phyloP scores from a whole-genome alignment of 306 rosid genomes.

The Cucurbita ficifolia region DNA sequence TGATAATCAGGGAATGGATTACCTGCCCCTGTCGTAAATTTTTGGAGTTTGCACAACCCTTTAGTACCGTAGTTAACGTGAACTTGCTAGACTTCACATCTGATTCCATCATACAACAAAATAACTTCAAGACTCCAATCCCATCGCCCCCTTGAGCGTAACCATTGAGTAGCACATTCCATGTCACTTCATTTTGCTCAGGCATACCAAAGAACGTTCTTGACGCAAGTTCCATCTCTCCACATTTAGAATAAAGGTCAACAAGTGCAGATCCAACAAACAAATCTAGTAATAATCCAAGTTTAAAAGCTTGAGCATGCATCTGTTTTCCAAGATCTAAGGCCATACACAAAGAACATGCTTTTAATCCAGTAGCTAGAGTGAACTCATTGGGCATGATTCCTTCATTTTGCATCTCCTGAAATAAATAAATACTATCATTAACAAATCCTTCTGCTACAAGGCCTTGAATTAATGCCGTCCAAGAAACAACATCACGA shows the following conservation, averaged over 20 bases:
- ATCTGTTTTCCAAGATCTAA: constrained; percentile 24
- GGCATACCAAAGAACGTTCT: constrained; percentile 21
- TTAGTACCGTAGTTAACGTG: constrained; percentile 21
- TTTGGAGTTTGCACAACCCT: constrained; percentile 18
- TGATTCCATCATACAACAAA: constrained; percentile 15
- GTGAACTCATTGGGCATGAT: constrained; percentile 24
- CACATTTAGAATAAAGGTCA: constrained; percentile 26
- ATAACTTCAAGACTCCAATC: constrained; percentile 12
- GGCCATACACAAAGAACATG: constrained; percentile 16
- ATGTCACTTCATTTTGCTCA: constrained; percentile 24
- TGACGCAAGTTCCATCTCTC: constrained; percentile 21
- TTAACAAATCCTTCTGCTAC: constrained; percentile 13
- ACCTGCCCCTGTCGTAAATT: constrained; percentile 18
- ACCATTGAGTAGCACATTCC: constrained; percentile 31
- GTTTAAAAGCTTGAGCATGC: constrained; percentile 27
- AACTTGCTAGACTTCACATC: constrained; percentile 17
- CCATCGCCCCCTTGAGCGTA: constrained; percentile 21
- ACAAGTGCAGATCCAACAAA: constrained; percentile 26
- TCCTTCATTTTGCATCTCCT: constrained; percentile 30
- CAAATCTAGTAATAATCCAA: constrained; percentile 13
- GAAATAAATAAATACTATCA: constrained; percentile 12
- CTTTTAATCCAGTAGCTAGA: constrained; percentile 25
- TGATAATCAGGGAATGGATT: constrained; percentile 17
- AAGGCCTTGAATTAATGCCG: constrained; percentile 23
- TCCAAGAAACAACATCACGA: constrained; percentile 29